These are phyloP conservation scores for Echeveria elegans DNA, from an alignment of 164 flowering plant species.

Conservation along the genomic window DNA sequence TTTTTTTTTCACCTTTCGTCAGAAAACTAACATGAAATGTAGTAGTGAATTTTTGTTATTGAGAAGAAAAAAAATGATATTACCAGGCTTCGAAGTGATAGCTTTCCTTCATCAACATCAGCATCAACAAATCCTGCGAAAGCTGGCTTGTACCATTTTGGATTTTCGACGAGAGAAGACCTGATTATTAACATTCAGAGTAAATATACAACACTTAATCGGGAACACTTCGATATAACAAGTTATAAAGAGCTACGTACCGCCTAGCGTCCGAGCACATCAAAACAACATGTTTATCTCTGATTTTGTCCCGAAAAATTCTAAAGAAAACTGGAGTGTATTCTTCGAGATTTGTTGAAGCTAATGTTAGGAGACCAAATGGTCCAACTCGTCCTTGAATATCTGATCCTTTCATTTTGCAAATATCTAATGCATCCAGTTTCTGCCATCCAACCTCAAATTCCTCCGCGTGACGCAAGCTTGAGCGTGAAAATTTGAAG, in stretches of 20 bases:
- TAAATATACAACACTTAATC: neutral
- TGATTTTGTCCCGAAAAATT: neutral
- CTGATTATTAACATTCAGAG: neutral
- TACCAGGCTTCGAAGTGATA: neutral
- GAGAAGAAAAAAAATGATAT: neutral
- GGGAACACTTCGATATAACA: neutral
- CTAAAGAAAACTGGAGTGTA: neutral
- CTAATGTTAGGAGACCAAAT: neutral
- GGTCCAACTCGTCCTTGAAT: neutral
- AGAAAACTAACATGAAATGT: neutral
- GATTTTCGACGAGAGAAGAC: neutral
- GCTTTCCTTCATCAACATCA: neutral
- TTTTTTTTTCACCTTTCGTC: neutral
- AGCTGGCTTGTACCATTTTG: neutral
- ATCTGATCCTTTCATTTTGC: neutral
- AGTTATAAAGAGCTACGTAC: neutral
- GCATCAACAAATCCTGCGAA: neutral
- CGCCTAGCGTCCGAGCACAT: neutral
- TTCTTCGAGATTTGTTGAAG: neutral
- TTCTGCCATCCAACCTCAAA: neutral
- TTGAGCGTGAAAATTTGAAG: neutral
- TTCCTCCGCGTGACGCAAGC: neutral
- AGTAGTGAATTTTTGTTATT: no score
- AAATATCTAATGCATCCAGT: neutral
- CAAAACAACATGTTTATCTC: neutral